Conservation (phyloP, 352 stramenopile species). For the Globisporangium sylvaticum region DNA sequence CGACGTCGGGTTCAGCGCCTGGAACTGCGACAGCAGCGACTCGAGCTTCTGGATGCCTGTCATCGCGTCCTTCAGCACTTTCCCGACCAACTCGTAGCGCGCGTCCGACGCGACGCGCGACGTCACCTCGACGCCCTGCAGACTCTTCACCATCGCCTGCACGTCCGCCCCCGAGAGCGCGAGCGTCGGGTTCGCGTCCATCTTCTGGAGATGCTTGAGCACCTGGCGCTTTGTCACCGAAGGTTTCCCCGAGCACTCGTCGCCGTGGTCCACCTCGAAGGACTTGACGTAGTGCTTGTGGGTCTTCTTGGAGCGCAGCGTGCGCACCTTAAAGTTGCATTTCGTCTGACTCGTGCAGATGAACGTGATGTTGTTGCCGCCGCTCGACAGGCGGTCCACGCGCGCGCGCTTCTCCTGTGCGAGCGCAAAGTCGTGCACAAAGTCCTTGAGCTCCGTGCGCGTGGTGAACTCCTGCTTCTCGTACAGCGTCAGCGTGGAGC, state of each 20-base stretch:
- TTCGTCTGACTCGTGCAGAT: slow-evolving; percentile 38
- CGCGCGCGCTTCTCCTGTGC: slow-evolving; percentile 39
- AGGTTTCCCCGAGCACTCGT: slow-evolving; percentile 30
- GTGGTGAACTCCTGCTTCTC: slow-evolving; percentile 32
- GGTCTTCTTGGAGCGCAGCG: slow-evolving; percentile 11
- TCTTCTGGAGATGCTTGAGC: slow-evolving; percentile 28
- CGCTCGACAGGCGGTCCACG: slow-evolving; percentile 32
- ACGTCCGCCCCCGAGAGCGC: slow-evolving; percentile 31
- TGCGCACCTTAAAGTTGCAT: slow-evolving; percentile 39
- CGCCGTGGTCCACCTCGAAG: slow-evolving; percentile 30
- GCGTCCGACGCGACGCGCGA: slow-evolving; percentile 38
- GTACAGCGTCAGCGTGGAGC: slow-evolving; percentile 27
- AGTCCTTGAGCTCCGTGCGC: slow-evolving; percentile 33
- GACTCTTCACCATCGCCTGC: slow-evolving; percentile 31
- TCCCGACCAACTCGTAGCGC: slow-evolving; percentile 23
- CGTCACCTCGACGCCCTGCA: slow-evolving; percentile 35
- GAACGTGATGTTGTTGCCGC: slow-evolving; percentile 51
- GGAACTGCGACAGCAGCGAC: slow-evolving; percentile 41
- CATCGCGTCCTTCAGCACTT: slow-evolving; percentile 28
- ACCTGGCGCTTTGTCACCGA: slow-evolving; percentile 39
- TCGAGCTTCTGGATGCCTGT: slow-evolving; percentile 43
- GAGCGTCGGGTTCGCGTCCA: slow-evolving; percentile 27
- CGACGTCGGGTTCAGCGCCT: slow-evolving; percentile 30
- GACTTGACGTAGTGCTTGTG: slow-evolving; percentile 23
- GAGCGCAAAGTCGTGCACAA: slow-evolving; percentile 48